Conservation (phyloP, 2,329 filamentous ascomycete species). For the Colletotrichum chrysophilum region DNA sequence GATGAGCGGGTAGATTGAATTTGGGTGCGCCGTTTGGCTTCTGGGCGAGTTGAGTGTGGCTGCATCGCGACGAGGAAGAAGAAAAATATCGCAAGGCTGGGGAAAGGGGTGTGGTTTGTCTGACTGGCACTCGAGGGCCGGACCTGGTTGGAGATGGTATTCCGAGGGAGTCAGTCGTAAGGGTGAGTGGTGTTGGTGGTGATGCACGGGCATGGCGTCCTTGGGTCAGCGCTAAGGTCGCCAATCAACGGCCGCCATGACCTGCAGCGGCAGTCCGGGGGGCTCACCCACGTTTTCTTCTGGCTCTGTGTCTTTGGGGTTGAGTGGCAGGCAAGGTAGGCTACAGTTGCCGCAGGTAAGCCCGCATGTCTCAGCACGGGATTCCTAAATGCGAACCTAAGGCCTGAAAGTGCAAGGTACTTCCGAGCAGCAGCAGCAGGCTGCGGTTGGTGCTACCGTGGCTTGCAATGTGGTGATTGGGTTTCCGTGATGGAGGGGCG, state of each 20-base stretch:
- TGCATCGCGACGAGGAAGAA: not conserved
- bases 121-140: not conserved
- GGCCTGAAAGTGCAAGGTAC: not conserved
- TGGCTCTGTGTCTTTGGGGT: not conserved
- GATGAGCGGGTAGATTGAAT: not conserved
- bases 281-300: not conserved
- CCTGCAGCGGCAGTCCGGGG: constrained; percentile 1
- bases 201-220: not conserved
- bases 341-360: not conserved
- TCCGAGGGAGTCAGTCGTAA: not conserved
- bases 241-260: not conserved
- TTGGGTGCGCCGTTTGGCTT: not conserved
- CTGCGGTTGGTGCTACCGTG: not conserved
- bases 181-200: not conserved
- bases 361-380: not conserved
- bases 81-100: constrained; percentile 10
- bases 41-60: not conserved
- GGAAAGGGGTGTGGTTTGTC: not conserved
- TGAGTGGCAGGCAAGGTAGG: not conserved
- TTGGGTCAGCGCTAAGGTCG: not conserved
- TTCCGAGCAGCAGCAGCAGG: not conserved
- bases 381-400: not conserved
- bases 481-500: not conserved
- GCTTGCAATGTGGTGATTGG: not conserved
- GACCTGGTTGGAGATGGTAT: not conserved